Base-by-base conservation (phyloP, 805 yeast genomes). In the Candida nitratophila region DNA sequence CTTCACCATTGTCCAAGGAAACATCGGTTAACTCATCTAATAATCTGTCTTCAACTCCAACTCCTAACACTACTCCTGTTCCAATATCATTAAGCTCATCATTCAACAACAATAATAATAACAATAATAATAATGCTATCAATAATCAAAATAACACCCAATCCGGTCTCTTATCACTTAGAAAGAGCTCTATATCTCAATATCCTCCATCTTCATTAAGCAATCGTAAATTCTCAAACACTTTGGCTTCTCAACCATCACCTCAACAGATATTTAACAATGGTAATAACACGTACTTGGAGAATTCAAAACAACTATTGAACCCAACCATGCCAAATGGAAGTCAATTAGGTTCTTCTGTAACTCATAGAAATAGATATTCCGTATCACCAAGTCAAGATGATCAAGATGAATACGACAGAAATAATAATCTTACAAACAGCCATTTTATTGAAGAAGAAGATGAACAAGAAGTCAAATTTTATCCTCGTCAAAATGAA, bases 111-210 rank as follows among this genome's bases (percentile, higher is more conserved):
- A n/a, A 17, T 37, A 20, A 32, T 46, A 27, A 37, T 41, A 27
- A 12, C 48, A 19, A 33, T 3, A 3, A 11, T 26, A 26, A 22
- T 20, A 33, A 29, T 17, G n/a, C n/a, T n/a, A n/a, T n/a, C n/a
- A n/a, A n/a, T n/a, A n/a, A n/a, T n/a, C n/a, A n/a, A n/a, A 40
- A 36, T 31, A 34, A 37, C 27, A 19, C 37, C 21, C 10, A n/a
- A 11, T 19, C 24, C 9, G 20, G 37, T 34, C 19, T 34, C 14
- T 39, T 43, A 21, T 49, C 61, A 20, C 46, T 58, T 37, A 56
- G 78, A 50, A 65, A 71, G 26, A 61, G 61, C 45, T 74, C 78
- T 5, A 56, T 69, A 10, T 66, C 74, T 6, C 74, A 68, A 43
- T 64, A 68, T 42, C 77, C 79, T 8, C 77, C 76, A 39, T 60